Base-by-base conservation (phyloP, 306 rosid species). In the Dalbergia oliveri region DNA sequence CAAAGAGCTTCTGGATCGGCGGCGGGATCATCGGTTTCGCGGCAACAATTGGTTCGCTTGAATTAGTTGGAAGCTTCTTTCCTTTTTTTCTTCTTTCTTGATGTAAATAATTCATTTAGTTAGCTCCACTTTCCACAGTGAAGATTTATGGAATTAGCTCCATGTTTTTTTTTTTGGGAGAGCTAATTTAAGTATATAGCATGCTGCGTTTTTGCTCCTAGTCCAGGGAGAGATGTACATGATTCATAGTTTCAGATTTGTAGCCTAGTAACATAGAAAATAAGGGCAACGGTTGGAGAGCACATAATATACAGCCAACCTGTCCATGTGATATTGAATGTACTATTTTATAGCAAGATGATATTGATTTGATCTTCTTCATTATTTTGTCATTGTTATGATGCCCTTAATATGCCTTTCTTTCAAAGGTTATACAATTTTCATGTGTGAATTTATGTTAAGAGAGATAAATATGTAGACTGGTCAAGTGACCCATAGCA, bases 131-230 rank as follows among this genome's bases (percentile, higher is more conserved):
- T 49, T 5, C 5, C 9, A 21, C 8, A 3, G 26, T 5, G 11
- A 33, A 4, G 15, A 72, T 47, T 10, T 26, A 9, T 35, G 72
- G 69, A 23, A 60, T 76, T 82, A 78, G 92, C 87, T 89, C 79
- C 11, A 5, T 44, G 81, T 47, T 60, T 72, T 62, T 49, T 35
- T 50, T 26, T 26, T 26, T 26, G 3, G 4, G 53, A 39, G 75
- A 82, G 84, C 86, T 80, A 80, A 59, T 49, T 54, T 57, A 6
- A 39, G 13, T n/a, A 18, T n/a, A 50, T 50, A 50, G 18, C 54
- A 49, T 53, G 16, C 5, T 54, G 6, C 10, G 51, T 47, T 47
- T 21, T 43, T 26, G 31, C 31, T 26, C 2, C 31, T 26, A 26
- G 1, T 26, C 31, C 31, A 1, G 31, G 49, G 8, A 9, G 49